Evolutionary conservation across 2,329 filamentous ascomycete species (phyloP).

Genomic region (Polytolypa hystricis): DNA sequence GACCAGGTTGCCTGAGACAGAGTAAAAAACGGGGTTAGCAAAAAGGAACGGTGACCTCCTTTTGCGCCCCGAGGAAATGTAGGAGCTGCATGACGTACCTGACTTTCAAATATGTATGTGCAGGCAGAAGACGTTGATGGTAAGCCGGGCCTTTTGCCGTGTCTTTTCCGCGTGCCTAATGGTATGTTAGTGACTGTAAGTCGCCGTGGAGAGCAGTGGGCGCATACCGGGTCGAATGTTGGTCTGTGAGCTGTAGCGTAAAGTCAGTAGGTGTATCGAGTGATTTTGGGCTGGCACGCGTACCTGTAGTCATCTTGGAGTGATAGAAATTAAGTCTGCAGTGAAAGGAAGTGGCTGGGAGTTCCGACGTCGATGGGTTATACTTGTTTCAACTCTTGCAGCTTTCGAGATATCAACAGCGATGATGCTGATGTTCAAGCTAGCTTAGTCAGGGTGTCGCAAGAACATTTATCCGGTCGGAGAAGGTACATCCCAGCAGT

Average conservation of each 20-base stretch:
- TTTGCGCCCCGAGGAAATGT: background rate
- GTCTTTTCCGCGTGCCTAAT: constrained; percentile 85
- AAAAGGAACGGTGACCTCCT: background rate
- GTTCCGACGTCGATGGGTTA: no score
- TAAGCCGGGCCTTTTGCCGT: constrained; percentile 86
- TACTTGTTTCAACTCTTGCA: no score
- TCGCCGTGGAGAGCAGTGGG: background rate
- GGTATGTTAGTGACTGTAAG: constrained; percentile 19
- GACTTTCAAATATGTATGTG: constrained; percentile 85
- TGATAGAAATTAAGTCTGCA: background rate
- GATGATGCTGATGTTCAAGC: no score
- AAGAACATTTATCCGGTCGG: no score
- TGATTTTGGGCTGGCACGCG: constrained; percentile 3
- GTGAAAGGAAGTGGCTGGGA: background rate
- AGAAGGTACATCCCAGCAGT: no score
- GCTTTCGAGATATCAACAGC: no score
- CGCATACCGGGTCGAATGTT: constrained; percentile 78
- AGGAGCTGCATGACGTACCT: constrained; percentile 39
- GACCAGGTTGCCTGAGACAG: constrained; percentile 59
- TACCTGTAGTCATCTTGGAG: constrained; percentile 34
- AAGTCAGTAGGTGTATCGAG: constrained; percentile 13
- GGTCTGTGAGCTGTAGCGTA: constrained; percentile 59
- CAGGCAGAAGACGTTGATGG: constrained; percentile 88
- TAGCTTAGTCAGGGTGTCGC: no score
- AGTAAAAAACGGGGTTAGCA: constrained; percentile 8